Evolutionary conservation across 2,329 filamentous ascomycete genomes (phyloP), one percentile per base, ranked within the genome.

Genomic region (Sporothrix dimorphospora): DNA sequence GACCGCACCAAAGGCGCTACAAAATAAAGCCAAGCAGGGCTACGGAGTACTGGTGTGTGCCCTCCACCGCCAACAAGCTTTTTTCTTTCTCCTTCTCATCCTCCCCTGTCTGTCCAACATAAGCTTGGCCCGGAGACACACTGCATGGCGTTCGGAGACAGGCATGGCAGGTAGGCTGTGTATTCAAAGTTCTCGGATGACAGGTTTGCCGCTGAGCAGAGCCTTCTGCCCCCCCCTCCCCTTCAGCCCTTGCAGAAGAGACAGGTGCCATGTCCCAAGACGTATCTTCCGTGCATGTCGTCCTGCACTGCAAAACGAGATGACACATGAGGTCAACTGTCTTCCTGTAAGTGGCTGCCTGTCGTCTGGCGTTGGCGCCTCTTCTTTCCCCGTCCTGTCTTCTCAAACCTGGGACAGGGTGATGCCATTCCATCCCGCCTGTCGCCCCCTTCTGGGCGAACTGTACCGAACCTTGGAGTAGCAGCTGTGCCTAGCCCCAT

Each of bases 181-280:
- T 34, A 9, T 49, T 49, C n/a, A 16, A 14, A 66, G 47, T 24
- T 66, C 49, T 72, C 71, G 68, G 71, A 70, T 70, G 71, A 24
- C 67, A 49, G 57, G 12, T 66, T 21, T 71, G 47, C 69, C 69
- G 69, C 55, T 21, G n/a, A 51, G 12, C 38, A 24, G 38, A 47
- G 40, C 51, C 53, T 38, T 42, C n/a, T 40, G 30, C 21, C 19
- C 40, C 16, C 24, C 45, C 7, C 21, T 11, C 40, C 16, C 24
- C 45, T 12, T 47, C 4, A 30, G 3, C 57, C 51, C 42, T 40
- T 67, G 45, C 19, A 67, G 38, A 38, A 66, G 11, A 65, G 63
- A 49, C 42, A 14, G 63, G 16, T 66, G 24, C 42, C 42, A 66
- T 49, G 42, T 49, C 40, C 40, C 8, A 66, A 11, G 5, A 30